Evolutionary conservation across 495 filamentous ascomycete genomes (phyloP).

Genomic region (Pseudoneurospora amorphoporcata): DNA sequence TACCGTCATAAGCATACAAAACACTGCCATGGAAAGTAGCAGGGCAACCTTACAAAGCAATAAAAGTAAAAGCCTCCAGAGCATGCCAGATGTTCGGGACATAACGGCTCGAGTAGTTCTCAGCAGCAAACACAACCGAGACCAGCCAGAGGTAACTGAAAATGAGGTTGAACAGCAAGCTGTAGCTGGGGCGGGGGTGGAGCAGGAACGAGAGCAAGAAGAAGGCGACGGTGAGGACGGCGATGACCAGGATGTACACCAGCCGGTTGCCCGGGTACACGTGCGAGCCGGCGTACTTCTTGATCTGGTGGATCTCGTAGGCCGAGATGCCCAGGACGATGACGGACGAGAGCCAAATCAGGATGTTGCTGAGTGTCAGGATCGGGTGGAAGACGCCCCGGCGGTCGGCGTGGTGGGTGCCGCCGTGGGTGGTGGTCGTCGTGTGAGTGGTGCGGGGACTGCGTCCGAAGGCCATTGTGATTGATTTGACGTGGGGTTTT

Average conservation of each 20-base stretch:
- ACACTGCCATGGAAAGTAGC: too few relatives aligned
- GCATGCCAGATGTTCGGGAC: conserved; percentile 34
- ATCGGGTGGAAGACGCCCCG: conserved; percentile 8
- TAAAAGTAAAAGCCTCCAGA: conserved; percentile 50
- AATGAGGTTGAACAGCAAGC: conserved; percentile 46
- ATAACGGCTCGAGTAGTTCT: conserved; percentile 24
- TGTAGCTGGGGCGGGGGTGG: conserved; percentile 36
- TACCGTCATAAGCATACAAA: too few relatives aligned
- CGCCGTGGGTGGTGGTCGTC: neutral
- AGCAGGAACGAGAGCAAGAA: conserved; percentile 49
- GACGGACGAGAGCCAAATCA: conserved; percentile 45
- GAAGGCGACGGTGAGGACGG: conserved; percentile 46
- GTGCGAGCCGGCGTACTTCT: conserved; percentile 9
- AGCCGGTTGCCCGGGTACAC: conserved; percentile 32
- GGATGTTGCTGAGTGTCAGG: conserved; percentile 20
- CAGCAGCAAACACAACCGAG: conserved; percentile 47
- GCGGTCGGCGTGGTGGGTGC: neutral
- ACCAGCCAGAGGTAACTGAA: conserved; percentile 60
- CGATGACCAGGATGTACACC: conserved; percentile 48
- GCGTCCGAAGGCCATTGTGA: neutral
- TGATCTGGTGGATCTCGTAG: conserved; percentile 32
- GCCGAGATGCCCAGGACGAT: conserved; percentile 52
- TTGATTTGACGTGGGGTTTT: neutral
- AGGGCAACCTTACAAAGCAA: conserved; percentile 47
- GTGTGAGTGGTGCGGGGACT: neutral